Evolutionary conservation across 23 red algal species (phyloP).

Genomic region (Gracilaria vermiculophylla): DNA sequence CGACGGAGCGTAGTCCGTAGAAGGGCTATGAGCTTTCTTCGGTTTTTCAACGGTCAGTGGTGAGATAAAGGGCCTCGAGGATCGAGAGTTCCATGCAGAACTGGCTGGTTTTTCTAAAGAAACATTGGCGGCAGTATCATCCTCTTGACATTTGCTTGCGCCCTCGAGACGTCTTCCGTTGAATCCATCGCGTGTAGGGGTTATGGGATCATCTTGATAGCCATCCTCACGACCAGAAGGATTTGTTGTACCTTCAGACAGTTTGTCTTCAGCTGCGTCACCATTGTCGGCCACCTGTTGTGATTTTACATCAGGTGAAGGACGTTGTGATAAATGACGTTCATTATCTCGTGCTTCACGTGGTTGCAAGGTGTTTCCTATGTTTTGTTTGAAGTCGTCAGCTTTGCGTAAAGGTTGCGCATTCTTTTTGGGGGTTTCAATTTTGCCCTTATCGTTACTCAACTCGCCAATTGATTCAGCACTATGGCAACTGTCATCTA

Average conservation of each 20-base stretch:
- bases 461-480: neutral
- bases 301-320: neutral
- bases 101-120: neutral
- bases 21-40: neutral
- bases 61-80: neutral
- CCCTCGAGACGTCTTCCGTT: neutral
- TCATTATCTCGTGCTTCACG: neutral
- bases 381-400: neutral
- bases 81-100: neutral
- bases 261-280: neutral
- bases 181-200: neutral
- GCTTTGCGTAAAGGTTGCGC: neutral
- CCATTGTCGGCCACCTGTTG: neutral
- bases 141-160: neutral
- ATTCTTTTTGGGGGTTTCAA: neutral
- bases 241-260: conserved; percentile 1
- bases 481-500: neutral
- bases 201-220: conserved; percentile 1
- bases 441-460: neutral
- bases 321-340: neutral
- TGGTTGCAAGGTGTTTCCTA: neutral
- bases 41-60: neutral
- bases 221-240: neutral
- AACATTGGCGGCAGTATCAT: neutral
- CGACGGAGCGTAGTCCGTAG: neutral